Evolutionary conservation across 306 rosid genomes (phyloP), one percentile per base, ranked within the genome.

Genomic region (Cucumis cinereus): DNA sequence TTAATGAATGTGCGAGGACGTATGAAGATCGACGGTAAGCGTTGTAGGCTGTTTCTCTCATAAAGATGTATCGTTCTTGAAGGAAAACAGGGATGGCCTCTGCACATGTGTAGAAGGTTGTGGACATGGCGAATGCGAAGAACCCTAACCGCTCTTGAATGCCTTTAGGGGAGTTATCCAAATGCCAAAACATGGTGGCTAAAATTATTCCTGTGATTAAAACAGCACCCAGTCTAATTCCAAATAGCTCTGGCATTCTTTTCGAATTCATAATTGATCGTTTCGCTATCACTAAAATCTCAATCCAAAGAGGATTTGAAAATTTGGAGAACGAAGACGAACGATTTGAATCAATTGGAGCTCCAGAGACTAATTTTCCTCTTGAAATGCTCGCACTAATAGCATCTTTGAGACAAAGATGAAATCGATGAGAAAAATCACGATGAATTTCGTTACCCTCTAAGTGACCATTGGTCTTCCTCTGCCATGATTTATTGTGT

Each of bases 51-150:
- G 98, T 93, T 74, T 93, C 98, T 26, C 98, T 87, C 96, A 93
- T 93, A 89, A 93, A 93, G n/a, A 93, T 93, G 84, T 91, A 91
- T 13, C 98, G 92, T 70, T 93, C 98, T 82, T 93, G 98, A 49
- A 93, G 92, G 78, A 93, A 93, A 2, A 83, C 83, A 0, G 98
- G 98, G 11, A 93, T 84, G 26, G 97, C 96, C 77, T 93, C 98
- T 0, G 98, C 98, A 57, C 98, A 91, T 0, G 97, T 91, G 86
- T 93, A 93, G 79, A 88, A 91, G 1, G 91, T 93, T 6, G 98
- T 93, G 66, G 98, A 93, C 94, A 93, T 90, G 55, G 98, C 96
- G 23, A 93, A 93, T 0, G 98, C 98, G 76, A 93, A 88, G 83
- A 93, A 91, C 0, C 98, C 98, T 14, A 93, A 20, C 0, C 97